These are phyloP conservation scores for Warburgia ugandensis DNA, from an alignment of 164 flowering plant genomes.

Conservation along the genomic window DNA sequence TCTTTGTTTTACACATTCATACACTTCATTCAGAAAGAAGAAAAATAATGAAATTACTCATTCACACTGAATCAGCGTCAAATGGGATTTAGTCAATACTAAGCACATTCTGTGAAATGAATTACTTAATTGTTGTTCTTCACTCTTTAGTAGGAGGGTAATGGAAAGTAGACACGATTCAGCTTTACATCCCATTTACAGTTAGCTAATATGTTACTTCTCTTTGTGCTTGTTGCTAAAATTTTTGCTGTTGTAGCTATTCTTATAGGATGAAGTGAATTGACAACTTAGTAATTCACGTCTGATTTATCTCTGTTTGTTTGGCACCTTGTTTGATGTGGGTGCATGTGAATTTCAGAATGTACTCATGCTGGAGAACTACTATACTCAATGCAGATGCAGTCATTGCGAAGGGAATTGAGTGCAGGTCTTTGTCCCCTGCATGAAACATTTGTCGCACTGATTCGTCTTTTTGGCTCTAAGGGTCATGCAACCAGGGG, in stretches of 20 bases:
- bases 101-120: too few species aligned
- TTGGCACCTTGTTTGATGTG: neutral
- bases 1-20: too few species aligned
- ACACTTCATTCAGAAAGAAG: too few species aligned
- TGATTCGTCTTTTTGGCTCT: conserved; percentile 78
- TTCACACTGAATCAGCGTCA: too few species aligned
- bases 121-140: too few species aligned
- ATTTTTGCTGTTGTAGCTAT: neutral
- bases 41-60: too few species aligned
- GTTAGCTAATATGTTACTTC: neutral
- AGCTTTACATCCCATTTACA: neutral
- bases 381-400: conserved; percentile 54
- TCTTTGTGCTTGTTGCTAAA: neutral
- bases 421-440: conserved; percentile 82
- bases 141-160: neutral
- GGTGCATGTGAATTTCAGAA: conserved; percentile 1
- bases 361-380: conserved; percentile 14
- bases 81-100: too few species aligned
- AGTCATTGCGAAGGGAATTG: conserved; percentile 71
- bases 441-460: conserved; percentile 79
- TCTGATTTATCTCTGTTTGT: neutral
- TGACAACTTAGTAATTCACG: neutral
- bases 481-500: conserved; percentile 72
- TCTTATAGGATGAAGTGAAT: conserved; percentile 1
- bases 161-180: neutral